Conservation (phyloP, 768 basidiomycete genomes). For the Macrolepiota albuminosa region DNA sequence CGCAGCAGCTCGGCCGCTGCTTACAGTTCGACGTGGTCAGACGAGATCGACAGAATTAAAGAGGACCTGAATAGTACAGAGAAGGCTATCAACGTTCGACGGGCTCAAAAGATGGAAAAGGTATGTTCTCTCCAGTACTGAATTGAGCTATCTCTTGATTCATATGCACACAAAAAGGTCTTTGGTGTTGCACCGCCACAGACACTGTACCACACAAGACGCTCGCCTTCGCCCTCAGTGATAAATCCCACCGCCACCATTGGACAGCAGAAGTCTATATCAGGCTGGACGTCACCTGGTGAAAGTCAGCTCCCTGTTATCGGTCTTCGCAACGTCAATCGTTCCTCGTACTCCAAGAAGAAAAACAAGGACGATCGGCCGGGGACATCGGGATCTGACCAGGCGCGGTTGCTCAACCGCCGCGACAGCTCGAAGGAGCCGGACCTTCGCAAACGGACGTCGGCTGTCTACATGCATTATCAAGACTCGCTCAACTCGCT, state of each 20-base stretch:
- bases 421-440: constrained; percentile 11
- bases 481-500: constrained; percentile 80
- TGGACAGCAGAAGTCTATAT: constrained; percentile 10
- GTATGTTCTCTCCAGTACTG: constrained; percentile 30
- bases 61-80: constrained; percentile 69
- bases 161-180: constrained; percentile 41
- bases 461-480: constrained; percentile 67
- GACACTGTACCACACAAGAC: constrained; percentile 68
- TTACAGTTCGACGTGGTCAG: constrained; percentile 43
- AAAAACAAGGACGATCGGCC: constrained; percentile 37
- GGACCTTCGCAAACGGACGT: constrained; percentile 21
- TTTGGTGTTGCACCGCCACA: constrained; percentile 82
- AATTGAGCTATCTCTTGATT: not conserved
- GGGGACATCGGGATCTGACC: constrained; percentile 62
- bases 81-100: constrained; percentile 73
- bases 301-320: constrained; percentile 17
- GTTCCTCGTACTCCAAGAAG: constrained; percentile 44
- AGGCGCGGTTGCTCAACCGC: constrained; percentile 39
- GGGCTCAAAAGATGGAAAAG: constrained; percentile 88
- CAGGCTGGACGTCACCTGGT: constrained; percentile 17
- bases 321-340: constrained; percentile 40
- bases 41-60: constrained; percentile 57
- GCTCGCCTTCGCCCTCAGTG: constrained; percentile 33
- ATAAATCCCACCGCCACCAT: constrained; percentile 14
- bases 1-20: constrained; percentile 52